Base-by-base conservation (phyloP, 805 yeast species). In the Candida koratica region DNA sequence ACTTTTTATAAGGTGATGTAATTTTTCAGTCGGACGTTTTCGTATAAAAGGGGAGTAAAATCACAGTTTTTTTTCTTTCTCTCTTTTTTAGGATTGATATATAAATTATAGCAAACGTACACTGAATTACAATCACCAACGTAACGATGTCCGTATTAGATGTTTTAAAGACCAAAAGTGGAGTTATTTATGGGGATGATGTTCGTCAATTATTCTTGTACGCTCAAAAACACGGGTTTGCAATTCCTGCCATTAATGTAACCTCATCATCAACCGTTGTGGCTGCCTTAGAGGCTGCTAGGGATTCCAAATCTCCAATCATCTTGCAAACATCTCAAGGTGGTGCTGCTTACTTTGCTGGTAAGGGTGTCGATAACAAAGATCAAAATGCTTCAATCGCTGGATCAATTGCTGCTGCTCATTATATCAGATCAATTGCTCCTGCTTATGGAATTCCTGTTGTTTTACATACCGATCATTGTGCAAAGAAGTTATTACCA, bases 281-380 rank as follows among this genome's bases (percentile, higher is more conserved):
- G 45, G 57, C 72, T 47, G 62, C 73, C 40, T 64, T 67, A 53
- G 73, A 67, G 58, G 67, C 72, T 45, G 73, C 73, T 39, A 65
- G 73, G 58, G 73, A 67, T 55, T 47, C 40, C 58, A 64, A 64
- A 54, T 84, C 96, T 45, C 98, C 98, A 73, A 88, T 93, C 71
- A 86, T 93, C 64, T 73, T 93, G 62, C 98, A 93, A 74, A 80
- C 90, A 53, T 90, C 97, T 44, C 88, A 93, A 69, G 98, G 98
- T 75, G 98, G 98, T 77, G 95, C 98, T 53, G 97, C 97, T 48
- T 93, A 80, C 86, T 93, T 93, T 65, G 98, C 98, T 49, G 98
- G 98, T 74, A 93, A 93, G 81, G 98, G 97, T 74, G 88, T 93
- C 53, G 75, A 77, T 65, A 93, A 93, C 84, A 75, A 75, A 57